Conservation (phyloP, 2,329 filamentous ascomycete genomes). For the Cytospora leucostoma region DNA sequence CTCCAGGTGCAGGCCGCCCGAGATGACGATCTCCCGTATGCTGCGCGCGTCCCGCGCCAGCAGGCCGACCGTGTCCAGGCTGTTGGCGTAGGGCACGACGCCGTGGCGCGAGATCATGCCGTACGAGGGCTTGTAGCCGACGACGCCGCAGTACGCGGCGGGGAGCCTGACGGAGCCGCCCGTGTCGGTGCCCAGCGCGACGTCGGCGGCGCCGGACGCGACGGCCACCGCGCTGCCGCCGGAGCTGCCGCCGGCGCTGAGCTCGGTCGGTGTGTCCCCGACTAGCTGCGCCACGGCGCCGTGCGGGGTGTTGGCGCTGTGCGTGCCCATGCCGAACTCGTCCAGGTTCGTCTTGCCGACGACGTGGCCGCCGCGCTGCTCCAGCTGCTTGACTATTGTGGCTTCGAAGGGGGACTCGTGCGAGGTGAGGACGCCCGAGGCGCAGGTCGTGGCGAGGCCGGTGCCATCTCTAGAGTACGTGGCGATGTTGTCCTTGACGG, state of each 20-base stretch:
- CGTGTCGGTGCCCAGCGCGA: constrained; percentile 89
- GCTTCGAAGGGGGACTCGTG: constrained; percentile 80
- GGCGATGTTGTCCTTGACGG: constrained; percentile 78
- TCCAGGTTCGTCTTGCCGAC: constrained; percentile 90
- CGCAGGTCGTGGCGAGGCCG: constrained; percentile 76
- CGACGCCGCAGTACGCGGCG: constrained; percentile 79
- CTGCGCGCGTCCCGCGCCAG: constrained; percentile 57
- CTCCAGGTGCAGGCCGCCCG: constrained; percentile 48
- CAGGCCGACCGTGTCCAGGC: constrained; percentile 85
- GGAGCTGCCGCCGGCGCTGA: constrained; percentile 85
- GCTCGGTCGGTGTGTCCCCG: constrained; percentile 31
- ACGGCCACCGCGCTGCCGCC: constrained; percentile 91
- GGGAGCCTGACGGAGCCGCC: constrained; percentile 86
- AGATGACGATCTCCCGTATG: constrained; percentile 56
- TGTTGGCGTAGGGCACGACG: constrained; percentile 90
- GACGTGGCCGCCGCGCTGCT: constrained; percentile 61
- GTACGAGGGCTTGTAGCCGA: constrained; percentile 92
- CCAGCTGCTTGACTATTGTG: constrained; percentile 72
- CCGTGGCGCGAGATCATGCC: constrained; percentile 83
- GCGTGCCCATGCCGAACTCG: constrained; percentile 50
- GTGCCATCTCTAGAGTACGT: constrained; percentile 42
- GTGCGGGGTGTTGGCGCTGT: constrained; percentile 35
- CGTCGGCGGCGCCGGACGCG: constrained; percentile 55
- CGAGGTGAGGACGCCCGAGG: constrained; percentile 70
- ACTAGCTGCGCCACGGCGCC: constrained; percentile 33